Conservation (phyloP, 1,284 basidiomycete species). For the Puccinia brachypodii region DNA sequence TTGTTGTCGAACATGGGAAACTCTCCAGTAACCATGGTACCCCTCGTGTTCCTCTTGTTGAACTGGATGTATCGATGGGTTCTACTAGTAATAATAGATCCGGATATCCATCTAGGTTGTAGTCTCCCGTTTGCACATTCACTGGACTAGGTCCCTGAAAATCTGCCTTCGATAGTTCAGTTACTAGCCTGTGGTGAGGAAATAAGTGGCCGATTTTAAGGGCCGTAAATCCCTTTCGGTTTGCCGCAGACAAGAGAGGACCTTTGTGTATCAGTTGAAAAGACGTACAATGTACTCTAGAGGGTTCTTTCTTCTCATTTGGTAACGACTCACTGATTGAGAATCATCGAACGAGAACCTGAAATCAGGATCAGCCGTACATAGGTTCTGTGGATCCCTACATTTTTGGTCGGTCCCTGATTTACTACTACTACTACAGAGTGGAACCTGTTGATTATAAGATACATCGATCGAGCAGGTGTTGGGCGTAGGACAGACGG, state of each 20-base stretch:
- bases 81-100: conserved; percentile 75
- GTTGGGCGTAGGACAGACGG: conserved; percentile 69
- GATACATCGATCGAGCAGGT: conserved; percentile 84
- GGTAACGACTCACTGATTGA: not conserved
- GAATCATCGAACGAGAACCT: conserved; percentile 63
- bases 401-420: conserved; percentile 61
- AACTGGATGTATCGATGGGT: conserved; percentile 47
- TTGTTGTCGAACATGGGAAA: conserved; percentile 66
- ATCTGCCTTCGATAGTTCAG: conserved; percentile 64
- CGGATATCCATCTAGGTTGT: conserved; percentile 91
- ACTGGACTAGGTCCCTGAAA: conserved; percentile 67
- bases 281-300: no score
- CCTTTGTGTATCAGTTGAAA: no score
- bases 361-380: conserved; percentile 76
- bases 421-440: conserved; percentile 64
- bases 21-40: conserved; percentile 72
- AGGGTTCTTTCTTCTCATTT: no score
- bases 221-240: conserved; percentile 65
- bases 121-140: conserved; percentile 80
- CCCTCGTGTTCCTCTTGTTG: conserved; percentile 57
- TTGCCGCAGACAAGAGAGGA: not conserved
- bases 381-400: conserved; percentile 75
- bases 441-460: conserved; percentile 84
- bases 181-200: conserved; percentile 57
- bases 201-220: conserved; percentile 70